Percentiles rank a stretch among this genome's conserved stretches.
phyloP scores from a whole-genome alignment of 345 rosid genomes.

The Rhizophora apiculata region DNA sequence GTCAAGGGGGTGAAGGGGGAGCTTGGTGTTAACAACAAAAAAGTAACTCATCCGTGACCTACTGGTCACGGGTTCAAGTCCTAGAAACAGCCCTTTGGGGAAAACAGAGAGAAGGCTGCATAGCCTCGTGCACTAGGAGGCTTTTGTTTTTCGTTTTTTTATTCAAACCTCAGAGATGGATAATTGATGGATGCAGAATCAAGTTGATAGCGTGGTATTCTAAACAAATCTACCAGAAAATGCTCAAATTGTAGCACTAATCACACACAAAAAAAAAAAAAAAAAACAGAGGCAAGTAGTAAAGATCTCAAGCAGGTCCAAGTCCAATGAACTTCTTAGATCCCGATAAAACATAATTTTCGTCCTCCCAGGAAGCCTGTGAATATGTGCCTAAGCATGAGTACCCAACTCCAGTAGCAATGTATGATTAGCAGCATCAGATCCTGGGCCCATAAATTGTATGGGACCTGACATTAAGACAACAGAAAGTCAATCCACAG shows the following conservation, averaged over 20 bases:
- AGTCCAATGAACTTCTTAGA: neutral
- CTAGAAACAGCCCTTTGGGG: too few species aligned
- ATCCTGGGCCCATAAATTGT: constrained; percentile 75
- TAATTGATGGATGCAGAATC: neutral
- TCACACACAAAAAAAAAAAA: neutral
- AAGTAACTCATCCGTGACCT: too few species aligned
- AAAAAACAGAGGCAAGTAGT: neutral
- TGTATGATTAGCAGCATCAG: constrained; percentile 63
- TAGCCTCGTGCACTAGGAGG: too few species aligned
- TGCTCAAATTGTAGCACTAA: neutral
- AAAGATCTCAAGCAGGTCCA: neutral
- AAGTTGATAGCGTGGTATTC: too few species aligned
- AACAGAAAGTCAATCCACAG: neutral
- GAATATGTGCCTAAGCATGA: constrained; percentile 27
- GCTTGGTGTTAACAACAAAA: too few species aligned
- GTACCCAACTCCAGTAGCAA: constrained; percentile 76
- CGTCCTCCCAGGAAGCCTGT: neutral
- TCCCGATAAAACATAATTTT: neutral
- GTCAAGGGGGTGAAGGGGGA: too few species aligned
- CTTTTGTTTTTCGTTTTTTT: too few species aligned
- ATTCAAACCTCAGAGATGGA: too few species aligned
- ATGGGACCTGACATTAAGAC: constrained; percentile 59
- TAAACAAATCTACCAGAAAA: neutral
- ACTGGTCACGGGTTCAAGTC: too few species aligned
- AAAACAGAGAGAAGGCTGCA: too few species aligned